phyloP scores from a whole-genome alignment of 2,329 filamentous ascomycete genomes.

The Berkeleyomyces basicola region DNA sequence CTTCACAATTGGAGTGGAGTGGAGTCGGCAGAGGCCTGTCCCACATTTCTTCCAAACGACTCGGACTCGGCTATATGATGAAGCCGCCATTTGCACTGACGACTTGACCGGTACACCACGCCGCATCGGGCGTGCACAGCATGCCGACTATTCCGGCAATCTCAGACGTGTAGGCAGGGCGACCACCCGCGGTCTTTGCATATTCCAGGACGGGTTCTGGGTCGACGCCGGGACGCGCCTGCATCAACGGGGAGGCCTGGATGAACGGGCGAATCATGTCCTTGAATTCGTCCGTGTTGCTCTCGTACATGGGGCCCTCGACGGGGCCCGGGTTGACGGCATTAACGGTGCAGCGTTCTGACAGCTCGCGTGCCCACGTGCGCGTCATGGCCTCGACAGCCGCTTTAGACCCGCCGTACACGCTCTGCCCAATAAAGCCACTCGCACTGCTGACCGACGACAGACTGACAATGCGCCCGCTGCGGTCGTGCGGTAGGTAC shows the following conservation, averaged over 20 bases:
- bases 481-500: constrained; percentile 52
- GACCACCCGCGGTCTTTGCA: constrained; percentile 14
- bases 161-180: constrained; percentile 16
- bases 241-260: constrained; percentile 43
- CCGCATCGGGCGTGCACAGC: constrained; percentile 42
- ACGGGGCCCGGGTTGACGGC: constrained; percentile 41
- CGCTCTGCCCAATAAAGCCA: constrained; percentile 36
- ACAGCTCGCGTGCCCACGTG: constrained; percentile 40
- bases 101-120: constrained; percentile 65
- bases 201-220: constrained; percentile 13
- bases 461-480: constrained; percentile 37
- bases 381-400: constrained; percentile 43
- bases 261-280: constrained; percentile 27
- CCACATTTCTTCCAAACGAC: constrained; percentile 6
- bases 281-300: constrained; percentile 27
- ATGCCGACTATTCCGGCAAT: constrained; percentile 16
- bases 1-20: background rate
- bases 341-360: constrained; percentile 37
- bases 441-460: constrained; percentile 37
- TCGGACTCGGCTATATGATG: constrained; percentile 21
- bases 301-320: constrained; percentile 34
- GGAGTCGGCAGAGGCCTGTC: constrained; percentile 6
- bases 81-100: constrained; percentile 70
- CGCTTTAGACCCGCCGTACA: constrained; percentile 42
- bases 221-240: constrained; percentile 26